Percentiles rank a stretch among this genome's conserved stretches.
phyloP scores from a whole-genome alignment of 164 flowering plant genomes.

The Macadamia integrifolia region DNA sequence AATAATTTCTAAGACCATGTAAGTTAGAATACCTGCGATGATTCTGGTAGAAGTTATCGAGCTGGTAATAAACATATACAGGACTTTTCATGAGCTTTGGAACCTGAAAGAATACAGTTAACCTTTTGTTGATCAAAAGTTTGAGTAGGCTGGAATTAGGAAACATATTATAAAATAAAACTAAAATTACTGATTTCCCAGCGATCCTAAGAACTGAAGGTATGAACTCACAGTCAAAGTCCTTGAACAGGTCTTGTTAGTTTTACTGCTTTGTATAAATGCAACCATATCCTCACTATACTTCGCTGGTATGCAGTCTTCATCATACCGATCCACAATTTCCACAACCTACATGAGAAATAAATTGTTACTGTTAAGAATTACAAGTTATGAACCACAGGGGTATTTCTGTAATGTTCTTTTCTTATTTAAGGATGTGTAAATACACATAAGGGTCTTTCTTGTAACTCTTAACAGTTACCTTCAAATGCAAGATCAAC shows the following conservation, averaged over 20 bases:
- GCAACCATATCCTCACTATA: constrained; percentile 24
- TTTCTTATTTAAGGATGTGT: no score
- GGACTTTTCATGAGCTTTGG: constrained; percentile 63
- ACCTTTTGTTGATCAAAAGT: not conserved
- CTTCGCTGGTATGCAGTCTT: constrained; percentile 46
- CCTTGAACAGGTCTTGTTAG: constrained; percentile 64
- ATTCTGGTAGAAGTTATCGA: constrained; percentile 75
- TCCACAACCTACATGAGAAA: constrained; percentile 66
- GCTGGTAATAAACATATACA: constrained; percentile 65
- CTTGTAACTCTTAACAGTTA: no score
- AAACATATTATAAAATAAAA: not conserved
- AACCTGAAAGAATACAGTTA: constrained; percentile 37
- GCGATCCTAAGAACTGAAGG: not conserved
- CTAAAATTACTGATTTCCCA: not conserved
- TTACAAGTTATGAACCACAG: no score
- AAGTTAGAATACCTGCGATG: constrained; percentile 57
- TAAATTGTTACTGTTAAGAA: no score
- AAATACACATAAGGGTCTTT: no score
- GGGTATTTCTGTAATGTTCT: no score
- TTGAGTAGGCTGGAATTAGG: no score
- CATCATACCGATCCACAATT: constrained; percentile 67
- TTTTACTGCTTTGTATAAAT: constrained; percentile 40
- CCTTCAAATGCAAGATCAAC: not conserved
- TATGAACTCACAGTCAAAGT: constrained; percentile 38
- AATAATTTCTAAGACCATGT: not conserved